phyloP scores from a whole-genome alignment of 2,329 filamentous ascomycete species.

The Amauroascus niger region DNA sequence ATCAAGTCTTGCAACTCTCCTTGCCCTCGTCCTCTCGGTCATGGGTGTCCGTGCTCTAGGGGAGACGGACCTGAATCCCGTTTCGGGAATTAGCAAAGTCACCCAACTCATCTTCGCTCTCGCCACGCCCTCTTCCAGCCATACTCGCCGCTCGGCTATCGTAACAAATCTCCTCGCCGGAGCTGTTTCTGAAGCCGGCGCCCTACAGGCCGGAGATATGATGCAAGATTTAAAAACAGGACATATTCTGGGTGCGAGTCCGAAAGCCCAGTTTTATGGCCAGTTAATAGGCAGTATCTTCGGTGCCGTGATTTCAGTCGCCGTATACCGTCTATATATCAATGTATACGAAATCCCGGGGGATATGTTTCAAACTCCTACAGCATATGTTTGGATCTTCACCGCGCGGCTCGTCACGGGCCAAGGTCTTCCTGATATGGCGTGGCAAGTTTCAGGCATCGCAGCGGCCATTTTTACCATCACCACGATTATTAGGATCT shows the following conservation, averaged over 20 bases:
- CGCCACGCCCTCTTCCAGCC: conserved; percentile 68
- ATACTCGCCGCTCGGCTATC: conserved; percentile 70
- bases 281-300: conserved; percentile 83
- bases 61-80: conserved; percentile 90
- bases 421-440: conserved; percentile 74
- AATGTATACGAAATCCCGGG: conserved; percentile 82
- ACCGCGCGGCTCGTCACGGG: conserved; percentile 89
- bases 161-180: conserved; percentile 91
- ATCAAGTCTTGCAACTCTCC: conserved; percentile 66
- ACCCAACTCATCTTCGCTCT: conserved; percentile 92
- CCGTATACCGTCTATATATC: conserved; percentile 83
- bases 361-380: conserved; percentile 84
- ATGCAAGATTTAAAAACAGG: conserved; percentile 97
- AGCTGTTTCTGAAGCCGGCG: conserved; percentile 73
- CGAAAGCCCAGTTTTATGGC: conserved; percentile 92
- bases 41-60: conserved; percentile 58
- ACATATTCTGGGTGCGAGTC: conserved; percentile 80
- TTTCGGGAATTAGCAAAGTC: conserved; percentile 91
- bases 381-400: conserved; percentile 94
- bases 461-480: conserved; percentile 65
- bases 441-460: conserved; percentile 65
- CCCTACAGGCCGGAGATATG: conserved; percentile 87
- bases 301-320: conserved; percentile 74
- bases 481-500: conserved; percentile 60
- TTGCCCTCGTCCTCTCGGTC: conserved; percentile 61